These are phyloP conservation scores for Ascoidea rubescens DNA, from an alignment of 805 yeast genomes.

Conservation along the genomic window DNA sequence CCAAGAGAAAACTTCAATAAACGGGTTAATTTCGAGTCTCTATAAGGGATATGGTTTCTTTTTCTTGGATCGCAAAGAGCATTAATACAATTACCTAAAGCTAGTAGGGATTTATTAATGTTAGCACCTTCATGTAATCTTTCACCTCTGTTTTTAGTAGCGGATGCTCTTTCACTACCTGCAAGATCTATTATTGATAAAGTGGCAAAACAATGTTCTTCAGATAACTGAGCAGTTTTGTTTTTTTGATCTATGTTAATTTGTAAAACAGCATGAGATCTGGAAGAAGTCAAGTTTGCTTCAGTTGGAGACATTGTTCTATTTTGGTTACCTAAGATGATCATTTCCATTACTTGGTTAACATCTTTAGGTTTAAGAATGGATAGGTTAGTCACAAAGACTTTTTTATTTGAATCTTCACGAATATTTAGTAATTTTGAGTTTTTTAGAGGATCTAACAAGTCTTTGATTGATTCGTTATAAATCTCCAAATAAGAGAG, in stretches of 20 bases:
- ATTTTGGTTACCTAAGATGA: slow-evolving; percentile 55
- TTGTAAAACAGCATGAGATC: slow-evolving; percentile 90
- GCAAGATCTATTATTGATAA: slow-evolving; percentile 84
- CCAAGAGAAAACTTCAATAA: slow-evolving; percentile 80
- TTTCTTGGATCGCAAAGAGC: slow-evolving; percentile 68
- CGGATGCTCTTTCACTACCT: slow-evolving; percentile 89
- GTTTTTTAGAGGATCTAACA: slow-evolving; percentile 42
- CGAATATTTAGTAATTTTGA: slow-evolving; percentile 42
- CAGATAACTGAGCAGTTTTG: slow-evolving; percentile 47
- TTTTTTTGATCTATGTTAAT: slow-evolving; percentile 51
- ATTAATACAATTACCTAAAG: slow-evolving; percentile 88
- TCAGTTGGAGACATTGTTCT: slow-evolving; percentile 81
- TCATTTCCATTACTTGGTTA: slow-evolving; percentile 68
- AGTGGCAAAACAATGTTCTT: slow-evolving; percentile 64
- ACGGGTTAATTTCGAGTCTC: slow-evolving; percentile 84
- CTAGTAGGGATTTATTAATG: slow-evolving; percentile 76
- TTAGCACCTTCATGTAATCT: slow-evolving; percentile 86
- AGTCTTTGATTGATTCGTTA: slow-evolving; percentile 77
- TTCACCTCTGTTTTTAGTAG: slow-evolving; percentile 73
- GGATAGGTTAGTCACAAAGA: slow-evolving; percentile 60
- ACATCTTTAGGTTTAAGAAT: slow-evolving; percentile 47
- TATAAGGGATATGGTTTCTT: slow-evolving; percentile 69
- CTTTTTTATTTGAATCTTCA: slow-evolving; percentile 55
- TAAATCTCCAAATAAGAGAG: slow-evolving; percentile 77
- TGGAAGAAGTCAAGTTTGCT: slow-evolving; percentile 80